phyloP scores from a whole-genome alignment of 345 rosid species.

The Eucalyptus fibrosa region DNA sequence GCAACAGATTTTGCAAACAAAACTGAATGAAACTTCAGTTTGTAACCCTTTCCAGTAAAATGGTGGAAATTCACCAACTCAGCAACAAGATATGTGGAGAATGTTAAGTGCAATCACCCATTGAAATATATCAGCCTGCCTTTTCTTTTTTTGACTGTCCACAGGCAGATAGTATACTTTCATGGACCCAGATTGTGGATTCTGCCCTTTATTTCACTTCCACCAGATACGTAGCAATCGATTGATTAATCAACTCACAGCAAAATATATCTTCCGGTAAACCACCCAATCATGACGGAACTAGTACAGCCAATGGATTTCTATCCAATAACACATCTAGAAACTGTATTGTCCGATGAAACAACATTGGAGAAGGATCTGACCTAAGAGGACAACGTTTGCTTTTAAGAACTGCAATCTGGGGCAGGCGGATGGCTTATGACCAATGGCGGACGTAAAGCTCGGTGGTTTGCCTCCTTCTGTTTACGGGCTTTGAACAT shows the following conservation, averaged over 20 bases:
- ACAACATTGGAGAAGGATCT: background rate
- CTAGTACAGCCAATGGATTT: background rate
- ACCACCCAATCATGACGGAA: background rate
- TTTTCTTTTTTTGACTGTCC: background rate
- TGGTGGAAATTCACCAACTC: background rate
- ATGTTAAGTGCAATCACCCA: background rate
- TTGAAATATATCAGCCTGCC: background rate
- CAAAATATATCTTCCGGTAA: background rate
- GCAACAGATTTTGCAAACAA: background rate
- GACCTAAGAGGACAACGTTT: background rate
- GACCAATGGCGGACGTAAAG: conserved; percentile 20
- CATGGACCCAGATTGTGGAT: background rate
- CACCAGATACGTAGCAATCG: background rate
- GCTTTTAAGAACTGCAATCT: background rate
- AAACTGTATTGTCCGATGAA: background rate
- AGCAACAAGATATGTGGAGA: background rate
- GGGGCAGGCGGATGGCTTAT: conserved; percentile 5
- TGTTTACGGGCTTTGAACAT: conserved; percentile 33
- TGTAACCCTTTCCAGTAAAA: background rate
- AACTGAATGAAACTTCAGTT: background rate
- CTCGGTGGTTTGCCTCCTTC: conserved; percentile 11
- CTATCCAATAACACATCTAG: background rate
- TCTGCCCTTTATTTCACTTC: background rate
- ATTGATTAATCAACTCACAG: background rate
- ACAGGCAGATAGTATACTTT: background rate